Evolutionary conservation across 1,284 basidiomycete genomes (phyloP).

Genomic region (Leccinum insolens): DNA sequence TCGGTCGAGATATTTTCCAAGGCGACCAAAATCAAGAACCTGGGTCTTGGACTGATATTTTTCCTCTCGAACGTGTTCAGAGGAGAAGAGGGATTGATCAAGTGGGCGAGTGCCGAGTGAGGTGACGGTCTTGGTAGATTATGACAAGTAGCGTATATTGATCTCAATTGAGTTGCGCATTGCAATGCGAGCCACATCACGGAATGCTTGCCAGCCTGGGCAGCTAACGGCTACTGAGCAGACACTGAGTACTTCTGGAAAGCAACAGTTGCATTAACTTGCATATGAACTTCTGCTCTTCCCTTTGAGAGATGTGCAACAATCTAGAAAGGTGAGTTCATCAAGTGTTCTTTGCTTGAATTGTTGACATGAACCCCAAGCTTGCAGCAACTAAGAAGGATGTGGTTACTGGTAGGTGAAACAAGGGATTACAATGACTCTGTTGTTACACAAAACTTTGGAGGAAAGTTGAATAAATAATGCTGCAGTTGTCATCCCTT

Average conservation of each 20-base stretch:
- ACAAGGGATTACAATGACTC: too few relatives aligned
- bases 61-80: slow-evolving; percentile 60
- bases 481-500: too few relatives aligned
- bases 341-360: too few relatives aligned
- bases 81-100: slow-evolving; percentile 50
- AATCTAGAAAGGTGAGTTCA: slow-evolving; percentile 68
- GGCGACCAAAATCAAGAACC: slow-evolving; percentile 56
- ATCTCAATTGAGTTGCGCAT: slow-evolving; percentile 47
- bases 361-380: too few relatives aligned
- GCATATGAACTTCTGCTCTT: slow-evolving; percentile 68
- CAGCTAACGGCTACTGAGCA: background rate
- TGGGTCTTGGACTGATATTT: slow-evolving; percentile 71
- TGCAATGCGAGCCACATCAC: background rate
- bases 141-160: background rate
- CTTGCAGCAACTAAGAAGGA: too few relatives aligned
- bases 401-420: too few relatives aligned
- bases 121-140: slow-evolving; percentile 42
- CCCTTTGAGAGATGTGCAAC: slow-evolving; percentile 64
- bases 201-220: background rate
- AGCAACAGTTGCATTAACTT: slow-evolving; percentile 39
- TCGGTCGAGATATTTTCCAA: slow-evolving; percentile 77
- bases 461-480: too few relatives aligned
- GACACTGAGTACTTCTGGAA: background rate
- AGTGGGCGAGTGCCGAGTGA: slow-evolving; percentile 55
- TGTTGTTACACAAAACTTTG: too few relatives aligned